Evolutionary conservation across 306 rosid genomes (phyloP), one percentile per base, ranked within the genome.

Genomic region (Sechiopsis laciniata): DNA sequence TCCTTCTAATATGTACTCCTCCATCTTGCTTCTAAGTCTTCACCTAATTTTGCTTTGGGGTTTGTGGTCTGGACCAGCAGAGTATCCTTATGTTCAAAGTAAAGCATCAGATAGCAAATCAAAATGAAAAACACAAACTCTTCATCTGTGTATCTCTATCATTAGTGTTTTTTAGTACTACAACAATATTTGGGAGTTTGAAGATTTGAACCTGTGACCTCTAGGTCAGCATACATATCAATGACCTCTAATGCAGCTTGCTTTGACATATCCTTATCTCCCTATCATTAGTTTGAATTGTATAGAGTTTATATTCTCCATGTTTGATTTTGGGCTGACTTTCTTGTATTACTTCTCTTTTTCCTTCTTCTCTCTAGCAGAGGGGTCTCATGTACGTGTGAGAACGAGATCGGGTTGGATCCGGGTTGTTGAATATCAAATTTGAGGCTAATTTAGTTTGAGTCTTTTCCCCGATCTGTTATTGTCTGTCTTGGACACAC

Each of bases 1-100:
- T 80, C 97, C 99, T 71, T 89, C 99, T 52, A 89, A 76, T 72
- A 73, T 53, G 54, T 71, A 80, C 76, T 91, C 95, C 7, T 89
- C 97, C 5, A 78, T 80, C 3, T 56, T 88, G 42, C 96, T 95
- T 79, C 78, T 88, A 37, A 77, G 79, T 74, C 84, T 91, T 62
- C 99, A 91, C 84, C 55, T 89, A 60, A 75, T 82, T 76, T 84
- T 89, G 78, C 86, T 89, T 35, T 83, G 82, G 84, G 97, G 99
- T 80, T 82, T 95, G 29, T 91, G 96, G 97, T 79, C 75, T 75
- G 86, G 88, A 61, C 88, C 95, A 22, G 70, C 90, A 0, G 91
- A 86, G 79, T 75, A 83, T 84, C 96, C 97, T 79, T 91, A 83
- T 22, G 81, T 55, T 19, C 80, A 75, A 60, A 51, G 74, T 50